These are phyloP conservation scores for Fomitopsis pinicola DNA, from an alignment of 1,284 basidiomycete genomes.

Conservation along the genomic window DNA sequence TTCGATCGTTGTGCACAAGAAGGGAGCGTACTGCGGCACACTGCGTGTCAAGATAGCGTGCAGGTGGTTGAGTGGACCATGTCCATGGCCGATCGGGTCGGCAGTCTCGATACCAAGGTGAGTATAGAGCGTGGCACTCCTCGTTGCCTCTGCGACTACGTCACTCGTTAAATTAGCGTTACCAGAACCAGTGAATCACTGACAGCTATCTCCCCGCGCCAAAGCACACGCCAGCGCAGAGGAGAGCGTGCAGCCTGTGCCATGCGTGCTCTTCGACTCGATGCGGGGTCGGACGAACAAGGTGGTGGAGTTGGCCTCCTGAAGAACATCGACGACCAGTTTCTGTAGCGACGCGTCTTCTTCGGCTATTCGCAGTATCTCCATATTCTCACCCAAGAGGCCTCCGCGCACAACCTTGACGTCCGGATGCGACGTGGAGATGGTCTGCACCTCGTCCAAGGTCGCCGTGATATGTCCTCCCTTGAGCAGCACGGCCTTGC, in stretches of 20 bases:
- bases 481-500: conserved; percentile 74
- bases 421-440: conserved; percentile 26
- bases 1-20: neutral
- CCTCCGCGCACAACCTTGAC: conserved; percentile 38
- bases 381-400: conserved; percentile 52
- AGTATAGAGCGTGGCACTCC: conserved; percentile 66
- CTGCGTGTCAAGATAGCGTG: conserved; percentile 52
- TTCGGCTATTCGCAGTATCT: conserved; percentile 44
- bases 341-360: conserved; percentile 14
- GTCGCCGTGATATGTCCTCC: conserved; percentile 74
- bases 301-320: conserved; percentile 35
- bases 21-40: conserved; percentile 48
- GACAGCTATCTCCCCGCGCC: conserved; percentile 48
- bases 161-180: neutral
- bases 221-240: conserved; percentile 77
- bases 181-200: conserved; percentile 18
- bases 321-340: conserved; percentile 79
- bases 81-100: conserved; percentile 67
- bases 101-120: conserved; percentile 77
- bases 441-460: conserved; percentile 38
- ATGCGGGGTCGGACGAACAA: conserved; percentile 68
- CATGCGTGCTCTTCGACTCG: conserved; percentile 78
- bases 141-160: conserved; percentile 56
- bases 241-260: conserved; percentile 91
- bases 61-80: conserved; percentile 87